phyloP scores from a whole-genome alignment of 129 eudicot species.

The Rutidosis leptorrhynchoides region DNA sequence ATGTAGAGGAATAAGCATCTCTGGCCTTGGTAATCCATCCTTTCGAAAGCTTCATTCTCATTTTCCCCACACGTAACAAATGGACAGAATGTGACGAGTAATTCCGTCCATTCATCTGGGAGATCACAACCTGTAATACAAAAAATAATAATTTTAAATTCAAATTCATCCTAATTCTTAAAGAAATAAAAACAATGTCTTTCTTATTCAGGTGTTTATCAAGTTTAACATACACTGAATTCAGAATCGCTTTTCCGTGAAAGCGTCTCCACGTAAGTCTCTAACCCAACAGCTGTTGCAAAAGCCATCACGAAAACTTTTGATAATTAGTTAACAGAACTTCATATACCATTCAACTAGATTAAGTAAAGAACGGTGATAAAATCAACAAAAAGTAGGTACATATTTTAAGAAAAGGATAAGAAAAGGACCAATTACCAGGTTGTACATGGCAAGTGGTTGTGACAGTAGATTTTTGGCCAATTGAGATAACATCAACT shows the following conservation, averaged over 20 bases:
- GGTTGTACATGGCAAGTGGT: slow-evolving; percentile 67
- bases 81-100: slow-evolving; percentile 81
- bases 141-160: background rate
- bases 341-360: slow-evolving; percentile 14
- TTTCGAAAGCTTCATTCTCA: slow-evolving; percentile 79
- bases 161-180: background rate
- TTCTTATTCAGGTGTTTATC: background rate
- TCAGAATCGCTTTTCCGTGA: slow-evolving; percentile 64
- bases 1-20: slow-evolving; percentile 74
- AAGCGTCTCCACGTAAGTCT: slow-evolving; percentile 64
- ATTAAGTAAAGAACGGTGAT: slow-evolving; percentile 2
- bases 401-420: background rate
- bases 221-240: slow-evolving; percentile 57
- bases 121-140: slow-evolving; percentile 69
- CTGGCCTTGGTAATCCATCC: slow-evolving; percentile 97
- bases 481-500: slow-evolving; percentile 70
- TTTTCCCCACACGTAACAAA: slow-evolving; percentile 77
- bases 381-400: background rate
- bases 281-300: slow-evolving; percentile 72
- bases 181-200: background rate
- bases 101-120: slow-evolving; percentile 94
- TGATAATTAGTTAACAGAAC: slow-evolving; percentile 6
- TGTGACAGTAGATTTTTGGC: slow-evolving; percentile 68
- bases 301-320: slow-evolving; percentile 2
- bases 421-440: slow-evolving; percentile 50